Conservation (phyloP, 2,329 filamentous ascomycete genomes). For the Fusarium lateritium region DNA sequence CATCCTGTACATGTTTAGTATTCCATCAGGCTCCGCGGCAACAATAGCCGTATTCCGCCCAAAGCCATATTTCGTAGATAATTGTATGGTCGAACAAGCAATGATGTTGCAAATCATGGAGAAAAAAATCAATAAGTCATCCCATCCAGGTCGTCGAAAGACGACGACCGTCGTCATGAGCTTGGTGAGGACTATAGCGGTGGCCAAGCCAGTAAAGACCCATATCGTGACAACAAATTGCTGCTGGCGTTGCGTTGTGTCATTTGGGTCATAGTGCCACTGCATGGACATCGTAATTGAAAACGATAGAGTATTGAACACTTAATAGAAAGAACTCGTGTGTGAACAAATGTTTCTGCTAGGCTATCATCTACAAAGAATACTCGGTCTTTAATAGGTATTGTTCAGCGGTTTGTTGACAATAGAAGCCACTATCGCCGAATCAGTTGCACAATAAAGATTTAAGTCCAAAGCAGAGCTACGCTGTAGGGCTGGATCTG, state of each 20-base stretch:
- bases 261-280: not conserved
- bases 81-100: slow-evolving; percentile 12
- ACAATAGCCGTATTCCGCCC: slow-evolving; percentile 17
- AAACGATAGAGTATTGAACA: too few species aligned
- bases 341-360: too few species aligned
- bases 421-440: too few species aligned
- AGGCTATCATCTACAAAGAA: too few species aligned
- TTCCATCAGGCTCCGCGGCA: not conserved
- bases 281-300: too few species aligned
- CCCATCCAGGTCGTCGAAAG: slow-evolving; percentile 20
- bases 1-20: not conserved
- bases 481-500: too few species aligned
- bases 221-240: slow-evolving; percentile 8
- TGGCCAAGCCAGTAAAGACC: slow-evolving; percentile 22
- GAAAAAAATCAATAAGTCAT: slow-evolving; percentile 21
- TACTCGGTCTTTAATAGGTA: too few species aligned
- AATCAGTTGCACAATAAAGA: too few species aligned
- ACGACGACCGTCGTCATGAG: slow-evolving; percentile 11
- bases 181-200: slow-evolving; percentile 6
- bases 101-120: slow-evolving; percentile 16
- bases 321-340: too few species aligned
- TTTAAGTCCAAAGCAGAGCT: too few species aligned
- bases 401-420: too few species aligned
- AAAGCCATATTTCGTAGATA: slow-evolving; percentile 10
- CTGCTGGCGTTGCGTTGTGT: slow-evolving; percentile 4